A percentile compares a stretch with the other conserved stretches of the same genome.
phyloP scores from a whole-genome alignment of 352 stramenopile species.

The Pythium scleroteichum region DNA sequence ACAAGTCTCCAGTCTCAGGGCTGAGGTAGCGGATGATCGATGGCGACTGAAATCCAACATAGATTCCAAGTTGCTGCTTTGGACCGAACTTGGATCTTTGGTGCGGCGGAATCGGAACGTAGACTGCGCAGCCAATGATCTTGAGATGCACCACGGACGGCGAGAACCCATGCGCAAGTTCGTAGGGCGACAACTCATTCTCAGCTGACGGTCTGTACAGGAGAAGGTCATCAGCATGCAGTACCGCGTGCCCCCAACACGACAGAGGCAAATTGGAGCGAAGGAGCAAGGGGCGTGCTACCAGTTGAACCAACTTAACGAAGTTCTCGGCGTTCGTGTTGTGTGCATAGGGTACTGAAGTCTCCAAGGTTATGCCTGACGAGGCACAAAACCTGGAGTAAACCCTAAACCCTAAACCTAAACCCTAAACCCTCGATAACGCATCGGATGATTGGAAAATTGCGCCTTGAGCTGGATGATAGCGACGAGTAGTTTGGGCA shows the following conservation, averaged over 20 bases:
- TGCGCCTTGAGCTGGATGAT: conserved; percentile 26
- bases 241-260: conserved; percentile 16
- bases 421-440: conserved; percentile 22
- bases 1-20: conserved; percentile 24
- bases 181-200: conserved; percentile 10
- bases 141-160: conserved; percentile 4
- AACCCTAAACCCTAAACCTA: conserved; percentile 19
- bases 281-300: conserved; percentile 14
- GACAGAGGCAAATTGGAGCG: conserved; percentile 14
- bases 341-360: conserved; percentile 18
- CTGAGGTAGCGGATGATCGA: conserved; percentile 24
- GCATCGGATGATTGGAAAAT: conserved; percentile 20
- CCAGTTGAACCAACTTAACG: conserved; percentile 19
- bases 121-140: conserved; percentile 9
- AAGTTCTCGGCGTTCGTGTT: conserved; percentile 22
- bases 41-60: conserved; percentile 31
- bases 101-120: conserved; percentile 21
- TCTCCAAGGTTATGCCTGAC: conserved; percentile 18
- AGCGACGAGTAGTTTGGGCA: conserved; percentile 21
- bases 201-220: conserved; percentile 3
- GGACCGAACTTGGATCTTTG: conserved; percentile 21
- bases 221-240: conserved; percentile 13
- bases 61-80: conserved; percentile 23
- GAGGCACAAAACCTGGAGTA: conserved; percentile 22
- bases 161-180: conserved; percentile 11